Evolutionary conservation across 257 asterid species (phyloP).

Genomic region (Jacaranda mimosifolia): DNA sequence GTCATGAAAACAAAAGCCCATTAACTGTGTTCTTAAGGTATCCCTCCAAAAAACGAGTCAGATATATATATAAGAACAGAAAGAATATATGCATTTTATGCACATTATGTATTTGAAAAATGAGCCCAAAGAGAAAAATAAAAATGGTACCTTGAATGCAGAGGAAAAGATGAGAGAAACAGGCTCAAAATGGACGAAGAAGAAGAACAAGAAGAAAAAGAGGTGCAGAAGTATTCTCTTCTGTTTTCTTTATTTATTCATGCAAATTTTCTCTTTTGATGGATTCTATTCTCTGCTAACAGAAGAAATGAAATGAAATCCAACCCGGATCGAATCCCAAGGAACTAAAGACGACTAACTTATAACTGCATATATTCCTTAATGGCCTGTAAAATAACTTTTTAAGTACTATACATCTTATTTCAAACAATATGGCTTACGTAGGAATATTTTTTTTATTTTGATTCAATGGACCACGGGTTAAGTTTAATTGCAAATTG

Average conservation of each 20-base stretch:
- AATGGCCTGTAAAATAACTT: neutral
- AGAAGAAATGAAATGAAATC: conserved; percentile 7
- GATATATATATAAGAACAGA: neutral
- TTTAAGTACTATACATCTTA: too few species aligned
- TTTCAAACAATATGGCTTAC: too few species aligned
- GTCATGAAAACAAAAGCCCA: conserved; percentile 9
- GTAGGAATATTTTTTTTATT: too few species aligned
- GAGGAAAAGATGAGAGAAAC: neutral
- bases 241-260: neutral
- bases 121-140: neutral
- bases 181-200: conserved; percentile 11
- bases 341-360: neutral
- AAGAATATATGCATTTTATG: neutral
- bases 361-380: conserved; percentile 11
- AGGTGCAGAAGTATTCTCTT: neutral
- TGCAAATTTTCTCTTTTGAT: conserved; percentile 14
- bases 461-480: too few species aligned
- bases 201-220: neutral
- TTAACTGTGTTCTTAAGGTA: neutral
- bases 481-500: too few species aligned
- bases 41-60: neutral
- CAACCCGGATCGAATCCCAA: conserved; percentile 39
- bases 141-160: conserved; percentile 29
- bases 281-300: conserved; percentile 6
- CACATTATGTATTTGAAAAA: neutral